Evolutionary conservation across 306 rosid species (phyloP), one percentile per base, ranked within the genome.

Genomic region (Ormosia emarginata): DNA sequence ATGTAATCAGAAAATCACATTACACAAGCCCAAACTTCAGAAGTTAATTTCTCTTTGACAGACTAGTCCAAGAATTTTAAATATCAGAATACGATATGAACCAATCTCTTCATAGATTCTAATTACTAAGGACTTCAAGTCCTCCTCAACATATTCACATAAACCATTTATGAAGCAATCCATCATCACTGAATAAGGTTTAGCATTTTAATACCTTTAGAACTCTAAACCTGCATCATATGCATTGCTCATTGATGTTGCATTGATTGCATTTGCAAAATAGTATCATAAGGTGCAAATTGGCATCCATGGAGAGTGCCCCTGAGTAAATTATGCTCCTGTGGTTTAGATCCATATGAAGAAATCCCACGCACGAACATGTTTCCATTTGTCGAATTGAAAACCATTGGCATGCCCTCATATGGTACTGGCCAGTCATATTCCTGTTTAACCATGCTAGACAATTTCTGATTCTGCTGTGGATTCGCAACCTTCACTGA

Each of bases 191-290:
- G 47, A 56, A 85, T 18, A 67, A 79, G 76, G 81, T 36, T 64
- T 57, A 63, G 52, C 63, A 74, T 36, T 63, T 69, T 10, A 57
- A 81, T 80, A 66, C 81, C 85, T 72, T 67, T 12, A 52, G 37
- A 61, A 67, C 56, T 70, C 83, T 71, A 80, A 62, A 84, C 83
- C 76, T 63, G 79, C 79, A 33, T 18, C 74, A 18, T 58, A 62
- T 32, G 74, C 81, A 56, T 40, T 33, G 57, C 59, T 90, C 89
- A 91, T 72, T 78, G 90, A 82, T 85, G 88, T 13, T 80, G 89
- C 90, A 86, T 87, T 7, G 85, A 67, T 34, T 81, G 91, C 94
- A 88, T 85, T 86, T 90, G 87, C 81, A 85, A 89, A 71, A 84
- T 57, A 4, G 88, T 67, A 81, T 83, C 85, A 79, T 81, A 85